Evolutionary conservation across 179 eudicot species (phyloP).

Genomic region (Beta macrorhiza): DNA sequence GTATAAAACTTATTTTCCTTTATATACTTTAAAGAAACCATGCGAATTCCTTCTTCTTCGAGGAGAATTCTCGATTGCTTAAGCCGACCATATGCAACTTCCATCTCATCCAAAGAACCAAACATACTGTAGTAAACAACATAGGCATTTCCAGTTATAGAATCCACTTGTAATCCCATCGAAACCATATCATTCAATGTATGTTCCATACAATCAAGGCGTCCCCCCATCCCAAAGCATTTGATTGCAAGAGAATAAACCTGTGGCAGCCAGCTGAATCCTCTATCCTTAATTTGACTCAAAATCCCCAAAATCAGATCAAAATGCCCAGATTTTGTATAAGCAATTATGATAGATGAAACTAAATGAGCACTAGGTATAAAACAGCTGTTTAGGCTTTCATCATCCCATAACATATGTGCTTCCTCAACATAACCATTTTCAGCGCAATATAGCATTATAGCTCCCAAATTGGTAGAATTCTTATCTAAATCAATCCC

Average conservation of each 20-base stretch:
- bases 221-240: slow-evolving; percentile 68
- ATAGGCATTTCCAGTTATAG: slow-evolving; percentile 64
- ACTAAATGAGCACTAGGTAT: slow-evolving; percentile 41
- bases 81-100: slow-evolving; percentile 65
- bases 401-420: slow-evolving; percentile 52
- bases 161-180: slow-evolving; percentile 60
- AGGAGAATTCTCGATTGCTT: slow-evolving; percentile 69
- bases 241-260: slow-evolving; percentile 46
- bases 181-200: slow-evolving; percentile 63
- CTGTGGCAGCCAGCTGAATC: slow-evolving; percentile 43
- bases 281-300: slow-evolving; percentile 44
- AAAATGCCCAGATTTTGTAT: slow-evolving; percentile 42
- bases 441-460: slow-evolving; percentile 55
- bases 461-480: slow-evolving; percentile 33
- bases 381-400: slow-evolving; percentile 47
- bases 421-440: slow-evolving; percentile 49
- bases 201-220: slow-evolving; percentile 63
- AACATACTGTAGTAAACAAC: slow-evolving; percentile 55
- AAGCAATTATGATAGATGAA: slow-evolving; percentile 48
- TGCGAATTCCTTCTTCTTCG: slow-evolving; percentile 63
- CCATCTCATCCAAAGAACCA: slow-evolving; percentile 66
- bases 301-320: slow-evolving; percentile 45
- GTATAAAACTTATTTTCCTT: slow-evolving; percentile 58
- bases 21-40: slow-evolving; percentile 57
- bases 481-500: slow-evolving; percentile 22